phyloP scores from a whole-genome alignment of 345 rosid genomes.

The Rhizophora apiculata region DNA sequence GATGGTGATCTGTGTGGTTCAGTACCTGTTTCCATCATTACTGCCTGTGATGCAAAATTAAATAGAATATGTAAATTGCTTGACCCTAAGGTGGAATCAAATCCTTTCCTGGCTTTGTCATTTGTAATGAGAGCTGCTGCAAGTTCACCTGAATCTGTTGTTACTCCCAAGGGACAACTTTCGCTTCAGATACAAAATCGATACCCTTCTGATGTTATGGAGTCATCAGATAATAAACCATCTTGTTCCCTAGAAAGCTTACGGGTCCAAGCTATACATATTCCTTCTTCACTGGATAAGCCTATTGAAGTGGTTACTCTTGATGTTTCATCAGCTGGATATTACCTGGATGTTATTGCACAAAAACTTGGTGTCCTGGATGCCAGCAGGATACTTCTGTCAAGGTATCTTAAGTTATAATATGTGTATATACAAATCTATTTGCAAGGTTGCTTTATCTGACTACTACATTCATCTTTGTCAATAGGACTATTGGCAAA shows the following conservation, averaged over 20 bases:
- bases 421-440: neutral
- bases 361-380: slow-evolving; percentile 50
- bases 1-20: slow-evolving; percentile 55
- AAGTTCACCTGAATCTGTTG: slow-evolving; percentile 44
- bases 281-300: slow-evolving; percentile 49
- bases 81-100: slow-evolving; percentile 56
- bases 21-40: slow-evolving; percentile 71
- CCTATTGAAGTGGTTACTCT: slow-evolving; percentile 44
- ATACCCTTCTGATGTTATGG: slow-evolving; percentile 46
- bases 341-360: slow-evolving; percentile 79
- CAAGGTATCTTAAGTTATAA: slow-evolving; percentile 51
- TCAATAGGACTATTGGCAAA: slow-evolving; percentile 75
- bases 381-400: slow-evolving; percentile 60
- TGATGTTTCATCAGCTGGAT: slow-evolving; percentile 40
- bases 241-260: slow-evolving; percentile 29
- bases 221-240: slow-evolving; percentile 36
- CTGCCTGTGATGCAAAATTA: slow-evolving; percentile 62
- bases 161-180: slow-evolving; percentile 39
- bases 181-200: slow-evolving; percentile 50
- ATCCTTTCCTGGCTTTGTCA: slow-evolving; percentile 53
- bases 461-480: slow-evolving; percentile 21
- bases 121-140: slow-evolving; percentile 63
- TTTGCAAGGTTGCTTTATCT: neutral
- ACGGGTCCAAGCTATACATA: slow-evolving; percentile 37
- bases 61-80: slow-evolving; percentile 60